Evolutionary conservation across 176 grass and related monocot genomes (phyloP), one percentile per base, ranked within the genome.

Genomic region (Triticum monococcum): DNA sequence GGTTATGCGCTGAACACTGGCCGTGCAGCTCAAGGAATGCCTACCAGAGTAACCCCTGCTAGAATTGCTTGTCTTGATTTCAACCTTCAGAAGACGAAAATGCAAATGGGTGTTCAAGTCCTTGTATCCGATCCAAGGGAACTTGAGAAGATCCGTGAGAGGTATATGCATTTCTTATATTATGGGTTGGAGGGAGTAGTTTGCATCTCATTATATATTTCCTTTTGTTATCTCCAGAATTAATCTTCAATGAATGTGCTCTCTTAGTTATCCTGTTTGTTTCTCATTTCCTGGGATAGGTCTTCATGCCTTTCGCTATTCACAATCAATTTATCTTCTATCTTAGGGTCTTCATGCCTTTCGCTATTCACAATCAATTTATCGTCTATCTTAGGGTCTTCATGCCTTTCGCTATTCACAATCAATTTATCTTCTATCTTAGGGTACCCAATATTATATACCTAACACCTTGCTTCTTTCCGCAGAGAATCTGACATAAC

Each of bases 51-150:
- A 40, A 64, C 89, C 64, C 85, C 91, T 36, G 95, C 95, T n/a
- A 95, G 79, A 84, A 93, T 98, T 91, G 95, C 87, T 24, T 98
- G 95, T 81, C 87, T 98, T 68, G 95, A 95, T 76, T 98, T 98
- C 79, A 98, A 98, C 64, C 95, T 98, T 79, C 93, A 95, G 72
- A 98, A 98, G 83, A 98, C 93, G 83, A 98, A 98, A 72, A 93
- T 98, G 95, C 93, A 98, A 74, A 82, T 98, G 84, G 95, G 95
- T 66, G 86, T 98, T 87, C 95, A 95, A 87, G 95, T 98, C 37
- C 80, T 98, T 11, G 93, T 98, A 85, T 90, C 79, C 67, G 95
- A 95, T 82, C 95, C 95, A 79, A 98, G 95, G 30, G 95, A 98
- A 70, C 95, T 95, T 12, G 95, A 98, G 81, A 98, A 93, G 75